Conservation (phyloP, 2,329 filamentous ascomycete species). For the Hypoxylon sp. region DNA sequence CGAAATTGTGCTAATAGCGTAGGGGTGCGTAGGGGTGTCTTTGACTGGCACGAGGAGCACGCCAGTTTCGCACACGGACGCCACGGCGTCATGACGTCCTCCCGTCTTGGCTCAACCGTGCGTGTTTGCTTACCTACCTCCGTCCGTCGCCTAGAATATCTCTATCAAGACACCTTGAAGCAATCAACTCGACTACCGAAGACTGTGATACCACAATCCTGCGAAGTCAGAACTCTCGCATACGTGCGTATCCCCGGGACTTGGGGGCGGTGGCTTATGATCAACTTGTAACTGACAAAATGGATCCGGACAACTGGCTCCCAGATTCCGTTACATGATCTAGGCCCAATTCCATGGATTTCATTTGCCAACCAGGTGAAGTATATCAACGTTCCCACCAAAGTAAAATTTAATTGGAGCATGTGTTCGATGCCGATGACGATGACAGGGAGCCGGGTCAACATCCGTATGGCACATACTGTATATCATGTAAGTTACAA, state of each 20-base stretch:
- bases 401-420: slow-evolving; percentile 1
- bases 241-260: slow-evolving; percentile 17
- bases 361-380: slow-evolving; percentile 2
- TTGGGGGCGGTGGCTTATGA: slow-evolving; percentile 8
- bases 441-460: slow-evolving; percentile 10
- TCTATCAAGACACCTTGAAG: not conserved
- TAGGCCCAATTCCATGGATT: slow-evolving; percentile 15
- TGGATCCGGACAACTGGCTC: slow-evolving; percentile 14
- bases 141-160: no score
- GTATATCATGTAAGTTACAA: no score
- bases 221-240: not conserved
- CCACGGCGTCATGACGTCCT: no score
- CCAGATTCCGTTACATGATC: slow-evolving; percentile 14
- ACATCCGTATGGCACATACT: slow-evolving; percentile 4
- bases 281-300: slow-evolving; percentile 8
- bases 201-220: not conserved
- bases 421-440: not conserved
- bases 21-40: no score
- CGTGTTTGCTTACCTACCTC: no score
- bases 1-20: no score
- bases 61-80: no score
- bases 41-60: no score
- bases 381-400: slow-evolving; percentile 1
- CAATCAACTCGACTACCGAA: slow-evolving; percentile 5
- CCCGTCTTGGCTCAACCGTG: no score